Evolutionary conservation across 2,329 filamentous ascomycete genomes (phyloP).

Genomic region (Penicillium glabrum): DNA sequence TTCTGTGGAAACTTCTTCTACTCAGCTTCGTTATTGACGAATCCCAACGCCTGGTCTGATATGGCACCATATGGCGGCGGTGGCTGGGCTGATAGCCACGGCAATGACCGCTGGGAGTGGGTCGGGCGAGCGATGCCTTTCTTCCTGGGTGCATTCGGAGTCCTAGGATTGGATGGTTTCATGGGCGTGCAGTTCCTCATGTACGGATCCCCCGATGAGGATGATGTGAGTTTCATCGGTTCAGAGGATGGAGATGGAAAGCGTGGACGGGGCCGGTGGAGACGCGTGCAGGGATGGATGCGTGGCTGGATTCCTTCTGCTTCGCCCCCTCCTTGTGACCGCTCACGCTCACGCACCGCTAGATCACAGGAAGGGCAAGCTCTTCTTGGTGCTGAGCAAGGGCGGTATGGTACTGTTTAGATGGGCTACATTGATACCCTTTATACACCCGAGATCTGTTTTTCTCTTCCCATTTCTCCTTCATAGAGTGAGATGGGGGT

Average conservation of each 20-base stretch:
- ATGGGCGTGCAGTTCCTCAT: conserved; percentile 64
- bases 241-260: conserved; percentile 27
- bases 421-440: neutral
- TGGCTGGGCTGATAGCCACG: conserved; percentile 60
- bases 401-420: conserved; percentile 37
- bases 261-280: conserved; percentile 51
- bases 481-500: neutral
- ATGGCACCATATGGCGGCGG: conserved; percentile 57
- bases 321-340: conserved; percentile 29
- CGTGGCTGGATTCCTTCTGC: conserved; percentile 62
- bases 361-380: conserved; percentile 28
- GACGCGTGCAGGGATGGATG: conserved; percentile 64
- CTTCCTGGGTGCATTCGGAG: conserved; percentile 65
- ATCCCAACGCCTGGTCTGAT: conserved; percentile 63
- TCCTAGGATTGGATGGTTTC: conserved; percentile 61
- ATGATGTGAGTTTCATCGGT: conserved; percentile 43
- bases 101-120: conserved; percentile 58
- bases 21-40: conserved; percentile 60
- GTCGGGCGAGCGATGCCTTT: conserved; percentile 60
- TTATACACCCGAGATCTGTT: neutral
- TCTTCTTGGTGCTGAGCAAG: conserved; percentile 28
- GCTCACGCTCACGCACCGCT: conserved; percentile 22
- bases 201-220: conserved; percentile 52
- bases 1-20: conserved; percentile 70
- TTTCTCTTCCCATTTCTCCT: neutral